These are phyloP conservation scores for Cornus florida DNA, from an alignment of 148 eudicot genomes.

Conservation along the genomic window DNA sequence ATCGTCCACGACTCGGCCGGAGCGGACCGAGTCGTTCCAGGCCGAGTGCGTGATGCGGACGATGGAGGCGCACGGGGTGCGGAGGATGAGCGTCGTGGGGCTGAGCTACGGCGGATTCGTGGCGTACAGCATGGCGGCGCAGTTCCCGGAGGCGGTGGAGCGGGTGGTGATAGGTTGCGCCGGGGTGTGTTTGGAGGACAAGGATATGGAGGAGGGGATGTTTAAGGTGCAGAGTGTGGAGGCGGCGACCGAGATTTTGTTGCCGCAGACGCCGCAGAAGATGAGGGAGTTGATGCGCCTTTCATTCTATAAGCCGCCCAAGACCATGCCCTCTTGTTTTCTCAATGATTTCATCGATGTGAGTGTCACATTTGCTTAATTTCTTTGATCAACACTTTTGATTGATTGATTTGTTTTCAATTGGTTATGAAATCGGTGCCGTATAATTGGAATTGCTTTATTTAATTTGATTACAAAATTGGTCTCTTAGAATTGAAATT, in stretches of 20 bases:
- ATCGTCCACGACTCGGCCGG: conserved; percentile 46
- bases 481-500: too few species aligned
- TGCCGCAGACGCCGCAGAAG: conserved; percentile 48
- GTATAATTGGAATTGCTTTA: too few species aligned
- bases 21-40: conserved; percentile 52
- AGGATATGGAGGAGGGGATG: conserved; percentile 47
- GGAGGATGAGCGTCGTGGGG: conserved; percentile 43
- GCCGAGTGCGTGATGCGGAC: conserved; percentile 41
- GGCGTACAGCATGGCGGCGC: conserved; percentile 55
- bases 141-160: conserved; percentile 39
- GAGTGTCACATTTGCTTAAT: conserved; percentile 22
- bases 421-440: not conserved
- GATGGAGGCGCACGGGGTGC: conserved; percentile 34
- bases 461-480: too few species aligned
- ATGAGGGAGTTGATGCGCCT: conserved; percentile 41
- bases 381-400: not conserved
- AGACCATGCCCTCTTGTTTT: conserved; percentile 45
- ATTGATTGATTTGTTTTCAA: too few species aligned
- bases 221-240: conserved; percentile 42
- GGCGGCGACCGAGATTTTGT: conserved; percentile 36
- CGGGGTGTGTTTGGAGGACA: conserved; percentile 54
- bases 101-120: conserved; percentile 68
- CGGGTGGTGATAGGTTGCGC: conserved; percentile 41
- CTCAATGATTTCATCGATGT: conserved; percentile 59
- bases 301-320: conserved; percentile 44